Evolutionary conservation across 139 green algal genomes (phyloP), one percentile per base, ranked within the genome.

Genomic region (Micractinium sp.): DNA sequence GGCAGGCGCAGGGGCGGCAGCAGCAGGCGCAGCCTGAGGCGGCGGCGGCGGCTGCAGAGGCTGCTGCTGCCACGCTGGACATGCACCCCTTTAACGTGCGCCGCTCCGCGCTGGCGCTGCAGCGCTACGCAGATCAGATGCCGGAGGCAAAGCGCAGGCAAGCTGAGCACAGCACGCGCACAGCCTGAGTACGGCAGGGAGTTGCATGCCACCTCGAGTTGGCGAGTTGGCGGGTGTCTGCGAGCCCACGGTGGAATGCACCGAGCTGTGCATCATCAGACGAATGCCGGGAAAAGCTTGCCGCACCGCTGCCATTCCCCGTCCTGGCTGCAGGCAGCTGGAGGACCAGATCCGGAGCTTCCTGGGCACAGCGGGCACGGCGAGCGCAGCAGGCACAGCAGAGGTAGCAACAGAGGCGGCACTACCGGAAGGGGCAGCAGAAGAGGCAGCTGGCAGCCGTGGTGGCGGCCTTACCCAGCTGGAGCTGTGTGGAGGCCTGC

Each of bases 71-170:
- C 19, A 36, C 47, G 25, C 31, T 27, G 1, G 35, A 66, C 75
- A 18, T 85, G 74, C 85, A 88, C 31, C 92, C 92, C 0, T 85
- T 75, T 35, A 90, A 91, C 39, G 90, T 93, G 84, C 82, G 91
- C 19, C 89, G 88, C 16, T 82, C 88, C 25, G 93, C 93, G 5
- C 53, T 93, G n/a, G 90, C 93, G 0, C 81, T 94, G 53, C 36
- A 92, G n/a, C 35, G 85, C 71, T 74, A 92, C 66, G 85, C 63
- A 36, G 4, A 82, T 22, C 56, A 53, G 5, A 89, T 94, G 81
- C 91, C 93, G 29, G 41, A 67, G 31, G 9, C 66, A n/a, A 88
- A 73, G 85, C 85, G 85, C 4, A 31, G 83, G 79, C 47, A 36
- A 53, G 75, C 75, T 13, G 2, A 33, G 36, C 66, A 60, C 38